Conservation (phyloP, 208 protist species). For the Acanthamoeba culbertsoni region DNA sequence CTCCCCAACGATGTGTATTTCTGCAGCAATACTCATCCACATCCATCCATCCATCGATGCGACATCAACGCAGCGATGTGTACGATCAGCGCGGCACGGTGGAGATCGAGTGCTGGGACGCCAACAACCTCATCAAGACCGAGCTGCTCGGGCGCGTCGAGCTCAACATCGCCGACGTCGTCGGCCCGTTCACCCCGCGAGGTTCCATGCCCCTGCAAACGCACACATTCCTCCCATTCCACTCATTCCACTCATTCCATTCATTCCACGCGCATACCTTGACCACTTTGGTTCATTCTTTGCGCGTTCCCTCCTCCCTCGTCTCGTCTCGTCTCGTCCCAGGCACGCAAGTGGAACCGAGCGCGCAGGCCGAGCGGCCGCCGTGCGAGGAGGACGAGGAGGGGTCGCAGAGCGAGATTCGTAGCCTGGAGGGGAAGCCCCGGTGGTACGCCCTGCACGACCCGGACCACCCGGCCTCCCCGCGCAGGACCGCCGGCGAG, state of each 20-base stretch:
- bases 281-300: too few relatives aligned
- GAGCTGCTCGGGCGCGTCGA: not conserved
- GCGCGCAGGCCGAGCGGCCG: not conserved
- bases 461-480: not conserved
- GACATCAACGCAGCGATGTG: not conserved
- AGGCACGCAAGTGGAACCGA: too few relatives aligned
- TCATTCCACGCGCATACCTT: too few relatives aligned
- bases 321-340: too few relatives aligned
- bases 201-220: too few relatives aligned
- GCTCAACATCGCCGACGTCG: not conserved
- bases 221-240: too few relatives aligned
- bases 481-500: not conserved
- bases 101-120: slow-evolving; percentile 16
- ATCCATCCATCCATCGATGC: too few relatives aligned
- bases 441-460: not conserved
- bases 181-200: not conserved
- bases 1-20: too few relatives aligned
- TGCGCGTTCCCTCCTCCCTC: too few relatives aligned
- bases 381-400: not conserved
- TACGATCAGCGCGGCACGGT: not conserved
- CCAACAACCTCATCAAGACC: slow-evolving; percentile 28
- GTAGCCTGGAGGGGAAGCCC: not conserved
- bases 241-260: too few relatives aligned
- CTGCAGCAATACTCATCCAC: too few relatives aligned
- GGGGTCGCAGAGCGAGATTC: not conserved